A percentile compares a stretch with the other conserved stretches of the same genome.
phyloP scores from a whole-genome alignment of 2,329 filamentous ascomycete species.

The Taxawa tesnikishii region DNA sequence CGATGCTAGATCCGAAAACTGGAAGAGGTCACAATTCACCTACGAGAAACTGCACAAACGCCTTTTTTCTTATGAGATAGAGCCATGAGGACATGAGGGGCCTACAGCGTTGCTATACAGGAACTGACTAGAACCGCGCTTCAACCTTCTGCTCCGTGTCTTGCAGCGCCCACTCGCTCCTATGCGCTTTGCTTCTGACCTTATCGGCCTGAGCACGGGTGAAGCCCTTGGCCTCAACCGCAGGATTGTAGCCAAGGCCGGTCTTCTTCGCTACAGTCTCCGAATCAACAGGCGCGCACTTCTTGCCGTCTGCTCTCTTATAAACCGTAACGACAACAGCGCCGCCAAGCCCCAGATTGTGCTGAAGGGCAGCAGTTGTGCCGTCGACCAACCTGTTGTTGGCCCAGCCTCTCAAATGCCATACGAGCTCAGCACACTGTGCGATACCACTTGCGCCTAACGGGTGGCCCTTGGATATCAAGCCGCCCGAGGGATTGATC shows the following conservation, averaged over 20 bases:
- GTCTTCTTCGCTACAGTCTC: conserved; percentile 53
- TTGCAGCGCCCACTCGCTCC: conserved; percentile 61
- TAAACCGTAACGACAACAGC: conserved; percentile 87
- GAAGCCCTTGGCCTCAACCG: conserved; percentile 78
- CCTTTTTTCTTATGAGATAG: too few relatives aligned
- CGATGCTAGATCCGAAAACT: too few relatives aligned
- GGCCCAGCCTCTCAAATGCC: conserved; percentile 92
- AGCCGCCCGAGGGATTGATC: conserved; percentile 84
- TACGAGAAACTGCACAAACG: too few relatives aligned
- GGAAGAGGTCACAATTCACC: too few relatives aligned
- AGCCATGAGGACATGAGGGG: too few relatives aligned
- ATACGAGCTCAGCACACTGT: conserved; percentile 88
- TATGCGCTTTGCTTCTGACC: conserved; percentile 56
- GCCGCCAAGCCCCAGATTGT: conserved; percentile 86
- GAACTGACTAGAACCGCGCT: conserved; percentile 50
- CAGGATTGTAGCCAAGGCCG: conserved; percentile 80
- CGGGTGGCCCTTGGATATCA: conserved; percentile 94
- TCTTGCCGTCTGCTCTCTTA: conserved; percentile 64
- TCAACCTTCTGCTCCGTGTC: conserved; percentile 65
- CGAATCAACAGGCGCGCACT: conserved; percentile 47
- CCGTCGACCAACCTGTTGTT: conserved; percentile 66
- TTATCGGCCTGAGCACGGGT: conserved; percentile 60
- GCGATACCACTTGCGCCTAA: conserved; percentile 90
- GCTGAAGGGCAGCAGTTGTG: conserved; percentile 69
- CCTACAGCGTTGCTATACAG: too few relatives aligned